phyloP scores from a whole-genome alignment of 2,329 filamentous ascomycete genomes.

The Fusarium chuoi region DNA sequence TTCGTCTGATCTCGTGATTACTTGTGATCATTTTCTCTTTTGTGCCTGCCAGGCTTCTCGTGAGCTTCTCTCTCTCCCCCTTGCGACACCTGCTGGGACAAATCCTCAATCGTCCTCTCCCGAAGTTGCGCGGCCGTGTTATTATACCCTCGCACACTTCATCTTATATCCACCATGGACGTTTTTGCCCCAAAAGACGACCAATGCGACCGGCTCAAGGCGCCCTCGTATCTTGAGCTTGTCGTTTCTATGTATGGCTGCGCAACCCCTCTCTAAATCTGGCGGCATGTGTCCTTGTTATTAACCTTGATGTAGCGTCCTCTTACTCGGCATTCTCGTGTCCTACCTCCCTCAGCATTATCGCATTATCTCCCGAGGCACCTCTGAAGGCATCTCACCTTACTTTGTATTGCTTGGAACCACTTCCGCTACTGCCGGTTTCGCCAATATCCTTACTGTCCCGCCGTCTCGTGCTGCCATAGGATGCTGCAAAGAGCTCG shows the following conservation, averaged over 20 bases:
- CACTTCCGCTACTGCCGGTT: constrained; percentile 86
- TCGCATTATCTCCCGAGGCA: constrained; percentile 86
- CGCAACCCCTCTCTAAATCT: background rate
- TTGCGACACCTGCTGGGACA: constrained; percentile 12
- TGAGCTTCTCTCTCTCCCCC: background rate
- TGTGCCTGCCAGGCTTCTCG: constrained; percentile 3
- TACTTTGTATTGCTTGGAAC: constrained; percentile 96
- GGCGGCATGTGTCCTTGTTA: background rate
- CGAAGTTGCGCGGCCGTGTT: constrained; percentile 8
- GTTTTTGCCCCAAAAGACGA: constrained; percentile 38
- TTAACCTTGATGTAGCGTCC: constrained; percentile 60
- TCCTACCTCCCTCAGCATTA: constrained; percentile 96
- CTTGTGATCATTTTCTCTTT: constrained; percentile 21
- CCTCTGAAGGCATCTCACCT: constrained; percentile 93
- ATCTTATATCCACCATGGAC: constrained; percentile 37
- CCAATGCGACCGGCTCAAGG: constrained; percentile 62
- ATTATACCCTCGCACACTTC: constrained; percentile 2
- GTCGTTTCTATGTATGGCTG: constrained; percentile 64
- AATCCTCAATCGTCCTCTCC: background rate
- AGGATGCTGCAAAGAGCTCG: constrained; percentile 84
- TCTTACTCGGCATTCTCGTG: constrained; percentile 86
- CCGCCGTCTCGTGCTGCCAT: constrained; percentile 86
- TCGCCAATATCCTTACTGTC: constrained; percentile 91
- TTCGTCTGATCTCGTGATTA: constrained; percentile 39
- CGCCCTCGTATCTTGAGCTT: constrained; percentile 65